Evolutionary conservation across 345 rosid species (phyloP), one percentile per base, ranked within the genome.

Genomic region (Euclidium syriacum): DNA sequence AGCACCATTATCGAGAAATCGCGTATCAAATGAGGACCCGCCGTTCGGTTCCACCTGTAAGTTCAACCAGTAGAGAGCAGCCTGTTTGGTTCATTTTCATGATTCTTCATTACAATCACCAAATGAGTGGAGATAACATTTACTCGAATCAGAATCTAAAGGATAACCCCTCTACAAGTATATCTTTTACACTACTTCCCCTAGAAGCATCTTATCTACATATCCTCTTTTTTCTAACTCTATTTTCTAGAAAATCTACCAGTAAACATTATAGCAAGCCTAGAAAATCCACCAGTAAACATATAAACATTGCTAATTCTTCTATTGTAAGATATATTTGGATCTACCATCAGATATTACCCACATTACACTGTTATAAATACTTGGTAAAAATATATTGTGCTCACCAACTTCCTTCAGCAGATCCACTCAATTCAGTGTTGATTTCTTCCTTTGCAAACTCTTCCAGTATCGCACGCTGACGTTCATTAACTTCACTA

Each of bases 41-140:
- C 53, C 17, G 22, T 68, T 70, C 59, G 76, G 76, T 51, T 52
- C 76, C 76, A 72, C 96, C 98, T 92, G 96, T 81, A 89, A 89
- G 94, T 87, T 87, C 91, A 92, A 89, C 91, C 95, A 92, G 98
- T 75, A 89, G 86, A 89, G 77, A 94, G 91, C 90, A 72, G 61
- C 75, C 76, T 72, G 75, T 65, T 64, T 85, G 80, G 75, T 79
- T 67, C 98, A 85, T 79, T 81, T 67, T 82, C 74, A 83, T 77
- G 84, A 78, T 79, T 52, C 79, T 81, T 80, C 78, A 89, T 86
- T 73, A 86, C 71, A 48, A 25, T 49, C 26, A 44, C 56, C 47
- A 65, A 61, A 60, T 62, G 66, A 68, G 52, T 30, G 40, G 65
- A 55, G 50, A 33, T 46, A 56, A 54, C 62, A 54, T 39, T 14